Percentiles rank a stretch among this genome's conserved stretches.
phyloP scores from a whole-genome alignment of 768 basidiomycete species.

The Suillus discolor region DNA sequence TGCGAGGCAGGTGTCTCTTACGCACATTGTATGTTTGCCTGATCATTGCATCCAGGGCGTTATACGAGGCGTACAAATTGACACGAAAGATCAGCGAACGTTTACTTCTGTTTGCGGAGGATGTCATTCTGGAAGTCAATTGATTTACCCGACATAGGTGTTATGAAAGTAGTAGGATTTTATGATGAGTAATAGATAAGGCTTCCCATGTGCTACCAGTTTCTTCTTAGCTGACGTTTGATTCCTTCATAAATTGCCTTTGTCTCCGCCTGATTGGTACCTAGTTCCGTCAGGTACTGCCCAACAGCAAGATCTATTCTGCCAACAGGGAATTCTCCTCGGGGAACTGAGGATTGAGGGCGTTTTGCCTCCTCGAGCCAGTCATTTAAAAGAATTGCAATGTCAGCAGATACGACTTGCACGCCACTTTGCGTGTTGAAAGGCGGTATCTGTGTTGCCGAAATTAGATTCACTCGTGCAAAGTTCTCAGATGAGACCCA shows the following conservation, averaged over 20 bases:
- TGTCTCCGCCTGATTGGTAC: conserved; percentile 62
- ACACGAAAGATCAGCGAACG: conserved; percentile 63
- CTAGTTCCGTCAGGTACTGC: conserved; percentile 73
- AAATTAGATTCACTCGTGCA: conserved; percentile 8
- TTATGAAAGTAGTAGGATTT: not conserved
- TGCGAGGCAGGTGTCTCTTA: conserved; percentile 49
- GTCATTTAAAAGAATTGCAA: conserved; percentile 76
- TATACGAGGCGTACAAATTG: conserved; percentile 68
- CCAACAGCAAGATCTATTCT: conserved; percentile 74
- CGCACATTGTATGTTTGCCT: conserved; percentile 12
- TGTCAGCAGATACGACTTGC: conserved; percentile 78
- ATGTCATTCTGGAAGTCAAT: conserved; percentile 78
- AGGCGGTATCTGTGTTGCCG: conserved; percentile 62
- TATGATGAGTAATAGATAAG: conserved; percentile 6
- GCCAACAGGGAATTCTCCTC: conserved; percentile 75
- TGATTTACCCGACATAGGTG: conserved; percentile 25
- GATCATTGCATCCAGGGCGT: conserved; percentile 48
- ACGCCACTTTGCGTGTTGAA: conserved; percentile 83
- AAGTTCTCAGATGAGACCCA: conserved; percentile 19
- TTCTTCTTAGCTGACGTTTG: conserved; percentile 68
- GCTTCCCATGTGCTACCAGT: conserved; percentile 52
- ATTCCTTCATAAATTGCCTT: conserved; percentile 66
- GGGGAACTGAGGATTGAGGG: conserved; percentile 63
- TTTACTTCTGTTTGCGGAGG: conserved; percentile 70
- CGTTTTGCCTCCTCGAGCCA: conserved; percentile 81